Evolutionary conservation across 75 land plant genomes (phyloP), one percentile per base, ranked within the genome.

Genomic region (Adiantum capillusveneris): DNA sequence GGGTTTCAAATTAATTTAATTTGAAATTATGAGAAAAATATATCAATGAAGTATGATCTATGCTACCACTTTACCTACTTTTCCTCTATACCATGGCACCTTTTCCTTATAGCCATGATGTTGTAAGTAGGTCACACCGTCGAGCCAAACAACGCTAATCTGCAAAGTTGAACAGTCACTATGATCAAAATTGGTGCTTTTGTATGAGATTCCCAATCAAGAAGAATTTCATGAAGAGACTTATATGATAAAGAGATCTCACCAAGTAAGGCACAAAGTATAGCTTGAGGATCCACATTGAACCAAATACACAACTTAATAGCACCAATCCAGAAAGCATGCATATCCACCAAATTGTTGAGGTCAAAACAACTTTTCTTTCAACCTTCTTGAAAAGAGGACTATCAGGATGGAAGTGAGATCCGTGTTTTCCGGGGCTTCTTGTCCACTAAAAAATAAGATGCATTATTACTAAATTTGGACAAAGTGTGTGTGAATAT

Each of bases 81-180:
- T 52, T 12, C 68, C 78, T 0, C 75, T 63, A 41, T 75, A 75
- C 78, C 78, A 75, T 13, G 78, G 75, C 1, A 75, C 68, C 44
- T 64, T 71, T 31, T 58, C 28, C 16, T 75, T 29, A 59, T 71
- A 60, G 18, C 78, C 78, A 37, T 75, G 78, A 55, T 75, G 78
- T 43, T 75, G 78, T 27, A 75, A 34, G 29, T 75, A 75, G 28
- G 78, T 75, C 19, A 71, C 68, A 27, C 25, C 0, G 52, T 56
- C 68, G 28, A 75, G 17, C 75, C 68, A 75, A 29, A 59, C 29
- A 14, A 71, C 68, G 29, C 31, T 28, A 25, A 48, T 31, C 65
- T 66, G 64, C 60, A n/a, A n/a, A n/a, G n/a, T n/a, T n/a, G n/a
- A n/a, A n/a, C n/a, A n/a, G 26, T 29, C n/a, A n/a, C 18, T 36